phyloP scores from a whole-genome alignment of 2,329 filamentous ascomycete species.

The Periconia digitata region DNA sequence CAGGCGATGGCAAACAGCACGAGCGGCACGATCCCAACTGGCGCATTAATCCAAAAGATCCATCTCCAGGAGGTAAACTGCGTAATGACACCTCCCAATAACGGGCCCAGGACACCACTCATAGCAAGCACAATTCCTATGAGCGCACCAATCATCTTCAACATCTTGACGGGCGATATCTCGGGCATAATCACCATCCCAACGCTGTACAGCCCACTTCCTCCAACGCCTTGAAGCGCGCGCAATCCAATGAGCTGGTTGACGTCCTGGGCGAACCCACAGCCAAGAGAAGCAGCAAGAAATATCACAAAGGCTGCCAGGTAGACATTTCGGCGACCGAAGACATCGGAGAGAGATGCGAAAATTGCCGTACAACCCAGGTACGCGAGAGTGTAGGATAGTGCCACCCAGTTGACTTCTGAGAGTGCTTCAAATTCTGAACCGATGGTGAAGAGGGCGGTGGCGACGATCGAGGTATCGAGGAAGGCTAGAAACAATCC shows the following conservation, averaged over 20 bases:
- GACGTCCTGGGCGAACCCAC: constrained; percentile 31
- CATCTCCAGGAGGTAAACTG: constrained; percentile 39
- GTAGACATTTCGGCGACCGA: constrained; percentile 29
- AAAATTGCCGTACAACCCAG: constrained; percentile 36
- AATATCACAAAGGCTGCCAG: constrained; percentile 28
- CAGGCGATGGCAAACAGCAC: constrained; percentile 4
- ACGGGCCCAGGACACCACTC: constrained; percentile 35
- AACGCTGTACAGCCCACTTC: constrained; percentile 29
- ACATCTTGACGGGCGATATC: constrained; percentile 10
- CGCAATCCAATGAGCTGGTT: constrained; percentile 31
- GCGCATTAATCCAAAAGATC: constrained; percentile 18
- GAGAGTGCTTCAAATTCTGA: constrained; percentile 5
- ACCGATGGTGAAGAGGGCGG: constrained; percentile 1
- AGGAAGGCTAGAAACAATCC: constrained; percentile 2
- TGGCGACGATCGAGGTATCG: constrained; percentile 4
- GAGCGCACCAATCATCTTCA: constrained; percentile 1
- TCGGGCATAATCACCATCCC: constrained; percentile 31
- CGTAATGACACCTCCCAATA: constrained; percentile 44
- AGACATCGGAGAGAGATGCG: constrained; percentile 36
- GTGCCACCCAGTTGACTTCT: constrained; percentile 35
- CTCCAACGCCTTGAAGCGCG: constrained; percentile 21
- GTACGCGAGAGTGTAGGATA: constrained; percentile 36
- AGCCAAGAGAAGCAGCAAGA: constrained; percentile 32
- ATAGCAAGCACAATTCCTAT: constrained; percentile 9
- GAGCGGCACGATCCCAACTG: not conserved